These are phyloP conservation scores for Symbiodinium natans DNA, from an alignment of 73 alveolate genomes.

Conservation along the genomic window DNA sequence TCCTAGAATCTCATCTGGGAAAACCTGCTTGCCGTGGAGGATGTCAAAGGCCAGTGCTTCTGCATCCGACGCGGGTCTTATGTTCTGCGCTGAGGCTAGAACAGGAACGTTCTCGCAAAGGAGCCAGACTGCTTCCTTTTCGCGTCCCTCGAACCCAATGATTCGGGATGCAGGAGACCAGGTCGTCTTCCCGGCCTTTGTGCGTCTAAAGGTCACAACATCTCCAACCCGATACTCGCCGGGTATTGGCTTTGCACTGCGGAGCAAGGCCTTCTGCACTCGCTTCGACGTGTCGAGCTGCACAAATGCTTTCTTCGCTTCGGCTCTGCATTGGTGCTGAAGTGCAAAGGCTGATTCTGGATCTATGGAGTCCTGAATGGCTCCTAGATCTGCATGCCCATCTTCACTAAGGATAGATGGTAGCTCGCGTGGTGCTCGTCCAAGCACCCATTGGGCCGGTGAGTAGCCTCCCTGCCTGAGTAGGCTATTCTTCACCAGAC, in stretches of 20 bases:
- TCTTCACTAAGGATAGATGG: not conserved
- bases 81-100: not conserved
- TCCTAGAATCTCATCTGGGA: not conserved
- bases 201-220: not conserved
- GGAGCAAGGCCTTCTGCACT: not conserved
- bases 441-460: not conserved
- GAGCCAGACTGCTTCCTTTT: not conserved
- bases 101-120: constrained; percentile 12
- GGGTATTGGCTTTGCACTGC: not conserved
- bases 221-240: not conserved
- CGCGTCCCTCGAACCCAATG: not conserved
- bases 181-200: not conserved
- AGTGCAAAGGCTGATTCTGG: not conserved
- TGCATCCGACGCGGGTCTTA: not conserved
- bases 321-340: not conserved
- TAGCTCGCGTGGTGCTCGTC: not conserved
- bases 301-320: not conserved
- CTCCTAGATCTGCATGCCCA: not conserved
- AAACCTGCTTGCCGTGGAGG: not conserved
- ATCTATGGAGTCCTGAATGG: not conserved
- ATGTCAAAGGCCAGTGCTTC: not conserved
- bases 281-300: not conserved
- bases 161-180: not conserved
- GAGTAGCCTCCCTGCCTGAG: not conserved
- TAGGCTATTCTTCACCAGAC: not conserved